A percentile compares a stretch with the other conserved stretches of the same genome.
Evolutionary conservation across 768 basidiomycete genomes (phyloP).

Genomic region (Crucibulum laeve): DNA sequence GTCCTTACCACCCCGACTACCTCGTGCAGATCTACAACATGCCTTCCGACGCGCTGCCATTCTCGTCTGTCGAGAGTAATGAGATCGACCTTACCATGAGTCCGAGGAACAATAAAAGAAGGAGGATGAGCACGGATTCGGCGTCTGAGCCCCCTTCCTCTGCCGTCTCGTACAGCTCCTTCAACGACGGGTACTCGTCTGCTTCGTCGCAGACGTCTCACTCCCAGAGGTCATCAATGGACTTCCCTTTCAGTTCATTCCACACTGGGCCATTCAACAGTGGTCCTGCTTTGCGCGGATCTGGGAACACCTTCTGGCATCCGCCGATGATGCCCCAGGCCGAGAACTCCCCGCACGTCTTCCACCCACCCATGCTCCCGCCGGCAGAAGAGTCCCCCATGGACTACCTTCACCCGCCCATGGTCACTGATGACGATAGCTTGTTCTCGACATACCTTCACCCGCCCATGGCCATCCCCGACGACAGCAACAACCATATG

Average conservation of each 20-base stretch:
- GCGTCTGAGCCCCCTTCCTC: constrained; percentile 53
- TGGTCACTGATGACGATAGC: constrained; percentile 64
- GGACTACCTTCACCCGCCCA: constrained; percentile 68
- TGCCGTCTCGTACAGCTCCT: constrained; percentile 61
- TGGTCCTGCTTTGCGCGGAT: constrained; percentile 50
- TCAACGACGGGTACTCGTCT: constrained; percentile 56
- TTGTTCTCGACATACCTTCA: constrained; percentile 44
- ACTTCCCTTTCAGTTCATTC: constrained; percentile 59
- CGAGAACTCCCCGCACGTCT: constrained; percentile 49
- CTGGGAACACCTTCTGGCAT: constrained; percentile 71
- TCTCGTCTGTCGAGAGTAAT: constrained; percentile 40
- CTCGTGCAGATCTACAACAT: constrained; percentile 47
- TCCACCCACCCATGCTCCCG: constrained; percentile 71
- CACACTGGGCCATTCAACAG: constrained; percentile 30
- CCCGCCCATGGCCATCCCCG: constrained; percentile 39
- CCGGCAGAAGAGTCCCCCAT: constrained; percentile 57
- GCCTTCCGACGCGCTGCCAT: constrained; percentile 50
- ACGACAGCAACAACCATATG: constrained; percentile 18
- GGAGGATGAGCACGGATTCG: constrained; percentile 65
- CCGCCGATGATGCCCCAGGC: constrained; percentile 64
- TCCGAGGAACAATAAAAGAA: constrained; percentile 57
- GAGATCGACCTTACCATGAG: constrained; percentile 39
- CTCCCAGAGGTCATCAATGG: constrained; percentile 62
- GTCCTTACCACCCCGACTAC: constrained; percentile 75
- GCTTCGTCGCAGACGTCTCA: constrained; percentile 51